Percentiles rank a stretch among this genome's conserved stretches.
Evolutionary conservation across 2,329 filamentous ascomycete genomes (phyloP).

Genomic region (Graphilbum fragrans): DNA sequence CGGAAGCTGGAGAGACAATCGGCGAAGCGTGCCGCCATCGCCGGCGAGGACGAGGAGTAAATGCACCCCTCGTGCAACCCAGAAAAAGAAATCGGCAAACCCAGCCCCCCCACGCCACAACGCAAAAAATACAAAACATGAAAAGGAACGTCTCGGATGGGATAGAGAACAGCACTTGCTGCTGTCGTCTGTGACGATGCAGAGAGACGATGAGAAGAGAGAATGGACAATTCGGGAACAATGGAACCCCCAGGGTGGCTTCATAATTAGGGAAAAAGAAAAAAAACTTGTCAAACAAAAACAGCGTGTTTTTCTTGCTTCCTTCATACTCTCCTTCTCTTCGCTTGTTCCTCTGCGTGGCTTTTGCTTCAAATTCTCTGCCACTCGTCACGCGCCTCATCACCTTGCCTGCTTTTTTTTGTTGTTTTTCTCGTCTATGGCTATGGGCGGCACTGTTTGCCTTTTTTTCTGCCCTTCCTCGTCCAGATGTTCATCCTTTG

Average conservation of each 20-base stretch:
- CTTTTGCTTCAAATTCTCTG: not conserved
- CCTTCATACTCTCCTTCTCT: not conserved
- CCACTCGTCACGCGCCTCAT: too few relatives aligned
- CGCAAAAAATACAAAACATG: not conserved
- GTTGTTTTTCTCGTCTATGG: too few relatives aligned
- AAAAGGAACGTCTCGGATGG: not conserved
- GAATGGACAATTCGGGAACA: not conserved
- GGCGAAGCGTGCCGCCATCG: constrained; percentile 81
- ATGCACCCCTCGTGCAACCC: constrained; percentile 17
- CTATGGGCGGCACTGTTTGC: too few relatives aligned
- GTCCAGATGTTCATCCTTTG: too few relatives aligned
- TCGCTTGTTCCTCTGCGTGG: not conserved
- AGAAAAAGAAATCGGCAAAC: not conserved
- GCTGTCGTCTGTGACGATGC: not conserved
- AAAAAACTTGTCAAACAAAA: constrained; percentile 2
- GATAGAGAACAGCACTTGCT: not conserved
- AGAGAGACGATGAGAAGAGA: too few relatives aligned
- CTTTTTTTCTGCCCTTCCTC: too few relatives aligned
- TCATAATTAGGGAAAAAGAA: constrained; percentile 1
- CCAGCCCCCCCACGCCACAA: not conserved
- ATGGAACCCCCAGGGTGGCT: not conserved
- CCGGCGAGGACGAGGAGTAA: constrained; percentile 55
- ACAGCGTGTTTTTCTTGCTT: not conserved
- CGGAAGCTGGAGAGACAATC: constrained; percentile 85
- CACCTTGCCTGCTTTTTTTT: not conserved